Percentiles rank a stretch among this genome's conserved stretches.
Conservation (phyloP, 176 grass and related monocot species). For the Juncus effusus region DNA sequence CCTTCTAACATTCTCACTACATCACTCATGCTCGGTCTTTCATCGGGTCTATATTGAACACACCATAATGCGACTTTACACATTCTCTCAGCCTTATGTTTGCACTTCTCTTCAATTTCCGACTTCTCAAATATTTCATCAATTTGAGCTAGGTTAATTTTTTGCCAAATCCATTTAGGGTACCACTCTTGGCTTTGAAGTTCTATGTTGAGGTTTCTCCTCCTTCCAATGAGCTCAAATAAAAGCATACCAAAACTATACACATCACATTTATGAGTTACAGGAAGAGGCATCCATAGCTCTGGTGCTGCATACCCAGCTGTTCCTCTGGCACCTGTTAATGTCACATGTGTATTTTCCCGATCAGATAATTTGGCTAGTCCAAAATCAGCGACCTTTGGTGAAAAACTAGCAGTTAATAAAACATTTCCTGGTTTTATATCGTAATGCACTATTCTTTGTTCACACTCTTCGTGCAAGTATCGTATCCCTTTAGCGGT, state of each 20-base stretch:
- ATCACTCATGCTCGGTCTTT: constrained; percentile 47
- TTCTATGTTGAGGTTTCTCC: constrained; percentile 47
- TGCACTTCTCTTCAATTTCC: constrained; percentile 22
- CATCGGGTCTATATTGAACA: constrained; percentile 58
- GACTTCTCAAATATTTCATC: constrained; percentile 25
- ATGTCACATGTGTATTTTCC: constrained; percentile 45
- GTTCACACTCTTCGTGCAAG: constrained; percentile 60
- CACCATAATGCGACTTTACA: constrained; percentile 72
- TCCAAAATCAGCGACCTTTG: constrained; percentile 72
- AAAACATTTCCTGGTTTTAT: constrained; percentile 80
- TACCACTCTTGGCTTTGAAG: constrained; percentile 66
- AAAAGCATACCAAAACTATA: constrained; percentile 72
- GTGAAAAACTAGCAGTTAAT: constrained; percentile 27
- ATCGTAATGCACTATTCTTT: constrained; percentile 65
- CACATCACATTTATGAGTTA: constrained; percentile 64
- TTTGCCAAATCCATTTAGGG: constrained; percentile 53
- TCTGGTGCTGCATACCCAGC: constrained; percentile 66
- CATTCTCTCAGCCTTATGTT: constrained; percentile 42
- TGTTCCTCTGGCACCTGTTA: constrained; percentile 48
- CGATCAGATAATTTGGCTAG: constrained; percentile 53
- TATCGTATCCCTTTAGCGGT: constrained; percentile 53
- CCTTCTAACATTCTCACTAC: constrained; percentile 74
- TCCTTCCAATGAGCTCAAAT: constrained; percentile 61
- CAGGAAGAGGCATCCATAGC: constrained; percentile 55
- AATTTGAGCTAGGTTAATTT: constrained; percentile 29